Conservation (phyloP, 345 rosid species). For the Ceriops decandra region DNA sequence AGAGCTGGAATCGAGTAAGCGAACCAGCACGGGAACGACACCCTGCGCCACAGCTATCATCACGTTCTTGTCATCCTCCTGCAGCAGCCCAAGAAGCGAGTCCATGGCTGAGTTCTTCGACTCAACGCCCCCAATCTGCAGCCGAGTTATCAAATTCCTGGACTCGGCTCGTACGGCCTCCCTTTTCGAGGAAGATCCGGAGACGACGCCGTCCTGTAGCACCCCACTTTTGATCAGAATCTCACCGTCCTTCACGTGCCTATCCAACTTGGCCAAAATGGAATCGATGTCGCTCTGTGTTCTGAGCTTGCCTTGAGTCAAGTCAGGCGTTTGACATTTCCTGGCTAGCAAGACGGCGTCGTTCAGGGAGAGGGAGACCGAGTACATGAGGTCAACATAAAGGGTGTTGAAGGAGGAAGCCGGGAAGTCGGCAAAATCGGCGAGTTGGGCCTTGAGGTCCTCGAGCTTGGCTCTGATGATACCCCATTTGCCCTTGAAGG, state of each 20-base stretch:
- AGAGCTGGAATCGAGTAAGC: conserved; percentile 61
- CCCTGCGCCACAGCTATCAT: conserved; percentile 88
- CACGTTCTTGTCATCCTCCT: conserved; percentile 81
- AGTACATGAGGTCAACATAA: conserved; percentile 47
- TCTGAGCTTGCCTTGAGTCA: conserved; percentile 70
- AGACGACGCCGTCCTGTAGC: conserved; percentile 35
- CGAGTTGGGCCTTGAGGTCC: conserved; percentile 57
- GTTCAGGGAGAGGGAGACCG: conserved; percentile 46
- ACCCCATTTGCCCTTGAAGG: conserved; percentile 77
- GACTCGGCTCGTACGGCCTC: conserved; percentile 66
- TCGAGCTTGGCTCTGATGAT: conserved; percentile 55
- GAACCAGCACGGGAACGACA: conserved; percentile 67
- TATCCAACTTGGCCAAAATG: conserved; percentile 57
- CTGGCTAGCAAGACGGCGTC: conserved; percentile 47
- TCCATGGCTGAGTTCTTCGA: conserved; percentile 78
- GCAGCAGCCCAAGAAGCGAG: conserved; percentile 44
- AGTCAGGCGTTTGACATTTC: conserved; percentile 44
- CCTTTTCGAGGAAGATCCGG: conserved; percentile 43
- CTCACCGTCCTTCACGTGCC: conserved; percentile 59
- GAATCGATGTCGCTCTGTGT: conserved; percentile 91
- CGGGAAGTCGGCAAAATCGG: conserved; percentile 54
- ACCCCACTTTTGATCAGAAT: conserved; percentile 63
- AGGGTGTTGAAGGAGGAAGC: conserved; percentile 46
- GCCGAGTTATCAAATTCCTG: conserved; percentile 59
- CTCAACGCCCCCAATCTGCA: conserved; percentile 74